Base-by-base conservation (phyloP, 805 yeast genomes). In the Citeromyces matritensis region DNA sequence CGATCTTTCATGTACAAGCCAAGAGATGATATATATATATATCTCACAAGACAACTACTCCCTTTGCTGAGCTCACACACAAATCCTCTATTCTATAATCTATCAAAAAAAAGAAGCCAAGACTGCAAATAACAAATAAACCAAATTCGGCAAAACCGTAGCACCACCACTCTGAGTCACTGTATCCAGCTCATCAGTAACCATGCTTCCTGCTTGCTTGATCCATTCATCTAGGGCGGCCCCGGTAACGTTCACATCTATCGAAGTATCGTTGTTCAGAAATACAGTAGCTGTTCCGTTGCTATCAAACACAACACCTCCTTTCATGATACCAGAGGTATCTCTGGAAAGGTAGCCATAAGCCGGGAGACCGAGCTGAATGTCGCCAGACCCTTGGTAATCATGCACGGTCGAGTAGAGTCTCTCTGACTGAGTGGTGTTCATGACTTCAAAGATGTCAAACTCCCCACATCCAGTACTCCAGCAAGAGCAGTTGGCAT, bases 381-480 rank as follows among this genome's bases (percentile, higher is more conserved):
- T 64, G 43, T 68, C 65, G 34, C 57, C 77, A 29, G 75, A 68
- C 26, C 82, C 83, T 51, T 79, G 91, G 61, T 65, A 79, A 45
- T 75, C 82, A 48, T 79, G 91, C 48, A 79, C 55, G 6, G 86
- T 75, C 12, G 84, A 61, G 53, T 59, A 74, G 41, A 79, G 60
- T 35, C 73, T 62, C 31, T 50, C 51, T 15, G 66, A 49, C 39
- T 69, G 69, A 10, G 83, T 70, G 34, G 57, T 53, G 52, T 78
- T 78, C 71, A 74, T 65, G 26, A 72, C 73, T 55, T 79, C 88
- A 47, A 78, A 78, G 41, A 76, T 66, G 52, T 78, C 88, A 42
- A 71, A 75, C 51, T 78, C 85, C 48, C 86, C 85, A 53, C 85
- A 75, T 8, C 86, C 88, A 19, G 77, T 63, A 29, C 66, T 58